These are phyloP conservation scores for Salvia rosmarinus DNA, from an alignment of 257 asterid species.

Conservation along the genomic window DNA sequence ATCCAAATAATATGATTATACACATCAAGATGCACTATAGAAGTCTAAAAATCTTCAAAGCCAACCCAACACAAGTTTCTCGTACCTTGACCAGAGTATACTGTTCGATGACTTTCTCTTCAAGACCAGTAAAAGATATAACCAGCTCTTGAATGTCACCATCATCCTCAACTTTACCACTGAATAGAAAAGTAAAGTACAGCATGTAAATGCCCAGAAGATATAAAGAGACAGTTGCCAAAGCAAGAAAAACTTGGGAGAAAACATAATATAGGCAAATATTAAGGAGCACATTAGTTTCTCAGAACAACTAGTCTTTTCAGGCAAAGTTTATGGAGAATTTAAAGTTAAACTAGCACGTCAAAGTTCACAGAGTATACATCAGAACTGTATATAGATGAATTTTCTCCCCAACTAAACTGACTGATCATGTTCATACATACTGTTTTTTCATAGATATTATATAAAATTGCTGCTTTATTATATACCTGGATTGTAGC, in stretches of 20 bases:
- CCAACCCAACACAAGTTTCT: conserved; percentile 32
- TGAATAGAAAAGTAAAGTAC: conserved; percentile 42
- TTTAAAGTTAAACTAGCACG: conserved; percentile 10
- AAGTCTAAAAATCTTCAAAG: conserved; percentile 20
- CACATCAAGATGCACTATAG: conserved; percentile 10
- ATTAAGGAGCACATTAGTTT: conserved; percentile 5
- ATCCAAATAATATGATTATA: conserved; percentile 22
- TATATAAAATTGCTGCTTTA: conserved; percentile 20
- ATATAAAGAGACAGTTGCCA: conserved; percentile 24
- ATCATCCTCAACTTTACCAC: conserved; percentile 76
- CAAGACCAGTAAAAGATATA: conserved; percentile 73
- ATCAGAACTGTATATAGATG: neutral
- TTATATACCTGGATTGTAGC: conserved; percentile 69
- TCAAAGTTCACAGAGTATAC: neutral
- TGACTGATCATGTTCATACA: conserved; percentile 23
- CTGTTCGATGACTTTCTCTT: conserved; percentile 88
- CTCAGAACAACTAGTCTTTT: conserved; percentile 8
- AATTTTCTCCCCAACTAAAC: conserved; percentile 7
- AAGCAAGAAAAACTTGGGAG: neutral
- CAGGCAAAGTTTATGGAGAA: neutral
- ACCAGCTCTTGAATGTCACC: conserved; percentile 79
- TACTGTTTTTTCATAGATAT: conserved; percentile 7
- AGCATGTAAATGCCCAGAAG: conserved; percentile 29
- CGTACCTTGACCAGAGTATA: conserved; percentile 93
- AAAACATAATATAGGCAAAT: conserved; percentile 15